These are phyloP conservation scores for Forsythia viridissima DNA, from an alignment of 257 asterid genomes.

Conservation along the genomic window DNA sequence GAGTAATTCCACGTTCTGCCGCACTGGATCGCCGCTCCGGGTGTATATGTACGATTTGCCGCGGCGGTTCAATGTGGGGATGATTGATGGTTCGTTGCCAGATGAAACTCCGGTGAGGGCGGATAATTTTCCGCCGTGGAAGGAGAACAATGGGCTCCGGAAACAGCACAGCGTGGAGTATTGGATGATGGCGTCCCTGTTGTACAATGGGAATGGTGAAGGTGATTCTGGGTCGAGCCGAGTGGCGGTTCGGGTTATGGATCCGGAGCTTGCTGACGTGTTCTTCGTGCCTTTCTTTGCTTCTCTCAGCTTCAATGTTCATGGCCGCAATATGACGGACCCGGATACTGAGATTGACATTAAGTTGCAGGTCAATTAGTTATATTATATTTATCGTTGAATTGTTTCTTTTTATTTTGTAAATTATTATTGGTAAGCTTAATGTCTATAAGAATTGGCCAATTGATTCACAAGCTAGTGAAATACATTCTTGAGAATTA, in stretches of 20 bases:
- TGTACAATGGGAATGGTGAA: slow-evolving; percentile 29
- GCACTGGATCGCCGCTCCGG: slow-evolving; percentile 38
- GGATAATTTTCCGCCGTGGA: slow-evolving; percentile 47
- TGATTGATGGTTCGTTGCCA: slow-evolving; percentile 47
- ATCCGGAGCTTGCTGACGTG: slow-evolving; percentile 75
- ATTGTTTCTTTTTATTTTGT: background rate
- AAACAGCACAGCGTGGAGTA: slow-evolving; percentile 59
- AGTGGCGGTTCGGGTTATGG: slow-evolving; percentile 78
- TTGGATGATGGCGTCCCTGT: slow-evolving; percentile 65
- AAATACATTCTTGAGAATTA: background rate
- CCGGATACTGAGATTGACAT: slow-evolving; percentile 52
- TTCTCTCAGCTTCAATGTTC: slow-evolving; percentile 70
- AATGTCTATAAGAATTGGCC: background rate
- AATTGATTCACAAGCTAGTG: background rate
- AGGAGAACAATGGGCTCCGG: slow-evolving; percentile 48
- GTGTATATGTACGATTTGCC: slow-evolving; percentile 62
- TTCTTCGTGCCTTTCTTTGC: slow-evolving; percentile 91
- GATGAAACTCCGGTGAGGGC: slow-evolving; percentile 32
- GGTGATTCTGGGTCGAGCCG: slow-evolving; percentile 26
- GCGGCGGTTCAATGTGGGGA: slow-evolving; percentile 48
- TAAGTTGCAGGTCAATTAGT: slow-evolving; percentile 59
- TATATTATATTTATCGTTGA: background rate
- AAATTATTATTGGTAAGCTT: background rate
- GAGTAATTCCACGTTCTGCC: slow-evolving; percentile 33
- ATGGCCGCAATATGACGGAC: slow-evolving; percentile 63